Conservation (phyloP, 2,329 filamentous ascomycete species). For the Seiridium unicorne region DNA sequence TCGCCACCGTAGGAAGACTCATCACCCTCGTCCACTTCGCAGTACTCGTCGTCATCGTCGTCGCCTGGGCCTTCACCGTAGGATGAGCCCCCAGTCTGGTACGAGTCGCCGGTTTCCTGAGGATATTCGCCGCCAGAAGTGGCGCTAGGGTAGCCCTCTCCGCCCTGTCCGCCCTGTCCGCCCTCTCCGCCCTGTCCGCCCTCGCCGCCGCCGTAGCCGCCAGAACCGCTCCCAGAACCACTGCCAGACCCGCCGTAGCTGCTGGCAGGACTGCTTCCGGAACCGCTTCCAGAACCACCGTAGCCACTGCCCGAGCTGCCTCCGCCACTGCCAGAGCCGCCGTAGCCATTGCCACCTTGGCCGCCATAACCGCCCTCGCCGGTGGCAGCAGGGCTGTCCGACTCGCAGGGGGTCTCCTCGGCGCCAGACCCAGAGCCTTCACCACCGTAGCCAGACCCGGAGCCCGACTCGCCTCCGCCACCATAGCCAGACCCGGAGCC, state of each 20-base stretch:
- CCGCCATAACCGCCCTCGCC: not conserved
- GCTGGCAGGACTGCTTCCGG: too few species aligned
- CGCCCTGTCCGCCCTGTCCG: too few species aligned
- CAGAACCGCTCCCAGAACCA: not conserved
- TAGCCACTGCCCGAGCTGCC: not conserved
- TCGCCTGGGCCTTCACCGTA: too few species aligned
- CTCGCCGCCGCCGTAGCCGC: too few species aligned
- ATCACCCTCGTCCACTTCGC: too few species aligned
- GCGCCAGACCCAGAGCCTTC: not conserved
- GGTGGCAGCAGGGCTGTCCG: not conserved
- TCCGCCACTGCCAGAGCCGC: not conserved
- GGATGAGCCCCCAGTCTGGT: too few species aligned
- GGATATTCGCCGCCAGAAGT: not conserved
- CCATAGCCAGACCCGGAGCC: not conserved
- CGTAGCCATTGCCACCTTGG: not conserved
- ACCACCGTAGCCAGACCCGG: not conserved
- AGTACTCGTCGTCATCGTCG: too few species aligned
- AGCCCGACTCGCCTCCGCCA: not conserved
- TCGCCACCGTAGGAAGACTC: too few species aligned
- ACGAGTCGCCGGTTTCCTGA: too few species aligned
- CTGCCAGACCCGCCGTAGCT: not conserved
- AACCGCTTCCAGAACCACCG: not conserved
- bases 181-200: too few species aligned
- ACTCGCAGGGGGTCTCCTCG: not conserved
- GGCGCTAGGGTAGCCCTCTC: not conserved